Percentiles rank a stretch among this genome's conserved stretches.
phyloP scores from a whole-genome alignment of 2,329 filamentous ascomycete genomes.

The Ophiostoma himal-ulmi region DNA sequence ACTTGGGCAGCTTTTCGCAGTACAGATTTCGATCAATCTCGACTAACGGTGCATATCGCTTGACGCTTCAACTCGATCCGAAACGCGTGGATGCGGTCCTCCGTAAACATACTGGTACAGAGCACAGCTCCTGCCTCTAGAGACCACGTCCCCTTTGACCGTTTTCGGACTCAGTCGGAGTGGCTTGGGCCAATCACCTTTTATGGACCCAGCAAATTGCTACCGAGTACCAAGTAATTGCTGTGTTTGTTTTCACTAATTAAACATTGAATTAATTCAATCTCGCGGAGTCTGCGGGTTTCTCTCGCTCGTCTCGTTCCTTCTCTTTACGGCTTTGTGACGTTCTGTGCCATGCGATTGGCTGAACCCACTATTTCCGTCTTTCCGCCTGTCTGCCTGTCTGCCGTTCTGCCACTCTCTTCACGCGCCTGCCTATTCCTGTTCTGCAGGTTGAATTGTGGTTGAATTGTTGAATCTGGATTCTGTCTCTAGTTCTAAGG shows the following conservation, averaged over 20 bases:
- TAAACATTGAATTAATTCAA: neutral
- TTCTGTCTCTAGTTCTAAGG: neutral
- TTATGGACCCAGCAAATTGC: neutral
- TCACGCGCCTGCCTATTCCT: neutral
- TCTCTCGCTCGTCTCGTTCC: neutral
- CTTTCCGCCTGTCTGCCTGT: neutral
- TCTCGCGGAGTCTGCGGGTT: neutral
- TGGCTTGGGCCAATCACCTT: neutral
- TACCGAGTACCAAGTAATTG: too few relatives aligned
- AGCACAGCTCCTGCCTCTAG: too few relatives aligned
- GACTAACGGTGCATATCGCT: neutral
- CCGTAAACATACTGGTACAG: too few relatives aligned
- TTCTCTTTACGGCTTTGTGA: neutral
- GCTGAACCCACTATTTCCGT: too few relatives aligned
- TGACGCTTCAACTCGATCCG: neutral
- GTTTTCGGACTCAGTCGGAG: neutral
- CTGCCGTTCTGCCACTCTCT: neutral
- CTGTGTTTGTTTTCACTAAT: neutral
- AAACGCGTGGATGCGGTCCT: neutral
- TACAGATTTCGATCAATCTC: too few relatives aligned
- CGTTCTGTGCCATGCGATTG: neutral
- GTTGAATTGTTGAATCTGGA: neutral
- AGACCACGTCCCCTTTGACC: neutral
- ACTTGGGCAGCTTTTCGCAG: too few relatives aligned
- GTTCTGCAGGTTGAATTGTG: neutral